Evolutionary conservation across 768 basidiomycete genomes (phyloP).

Genomic region (Amanita rubescens): DNA sequence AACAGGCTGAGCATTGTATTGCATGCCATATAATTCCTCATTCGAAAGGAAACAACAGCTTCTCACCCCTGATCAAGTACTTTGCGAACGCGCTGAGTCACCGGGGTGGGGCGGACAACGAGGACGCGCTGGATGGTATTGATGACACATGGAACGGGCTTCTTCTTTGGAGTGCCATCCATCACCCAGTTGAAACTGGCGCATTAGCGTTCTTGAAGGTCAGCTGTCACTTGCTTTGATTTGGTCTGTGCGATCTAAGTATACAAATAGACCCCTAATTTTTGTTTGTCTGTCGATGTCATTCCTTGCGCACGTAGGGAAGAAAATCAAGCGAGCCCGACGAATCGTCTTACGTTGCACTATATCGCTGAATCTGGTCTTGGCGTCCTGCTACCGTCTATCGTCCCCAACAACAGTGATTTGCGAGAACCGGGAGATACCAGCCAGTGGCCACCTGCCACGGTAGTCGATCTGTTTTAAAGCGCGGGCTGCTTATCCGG

Average conservation of each 20-base stretch:
- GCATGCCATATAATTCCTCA: slow-evolving; percentile 12
- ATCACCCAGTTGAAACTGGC: slow-evolving; percentile 8
- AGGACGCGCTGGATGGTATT: slow-evolving; percentile 6
- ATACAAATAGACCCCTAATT: slow-evolving; percentile 9
- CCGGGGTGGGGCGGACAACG: slow-evolving; percentile 5
- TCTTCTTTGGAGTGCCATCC: slow-evolving; percentile 5
- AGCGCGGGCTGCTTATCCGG: slow-evolving; percentile 2
- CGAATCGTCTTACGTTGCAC: slow-evolving; percentile 10
- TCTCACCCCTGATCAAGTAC: slow-evolving; percentile 6
- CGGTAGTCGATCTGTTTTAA: slow-evolving; percentile 5
- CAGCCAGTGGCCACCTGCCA: slow-evolving; percentile 5
- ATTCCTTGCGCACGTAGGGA: slow-evolving; percentile 5
- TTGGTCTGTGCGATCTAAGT: background rate
- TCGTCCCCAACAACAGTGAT: slow-evolving; percentile 7
- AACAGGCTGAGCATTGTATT: background rate
- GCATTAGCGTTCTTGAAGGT: slow-evolving; percentile 10
- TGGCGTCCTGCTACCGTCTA: slow-evolving; percentile 1
- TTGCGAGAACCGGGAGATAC: slow-evolving; percentile 4
- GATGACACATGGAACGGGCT: slow-evolving; percentile 11
- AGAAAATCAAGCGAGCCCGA: slow-evolving; percentile 5
- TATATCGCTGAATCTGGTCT: slow-evolving; percentile 1
- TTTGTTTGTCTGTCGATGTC: slow-evolving; percentile 6
- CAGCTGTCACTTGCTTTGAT: background rate
- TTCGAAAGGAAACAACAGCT: slow-evolving; percentile 9
- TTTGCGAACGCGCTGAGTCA: background rate